Evolutionary conservation across 352 stramenopile genomes (phyloP), one percentile per base, ranked within the genome.

Genomic region (Globisporangium cylindrosporum): DNA sequence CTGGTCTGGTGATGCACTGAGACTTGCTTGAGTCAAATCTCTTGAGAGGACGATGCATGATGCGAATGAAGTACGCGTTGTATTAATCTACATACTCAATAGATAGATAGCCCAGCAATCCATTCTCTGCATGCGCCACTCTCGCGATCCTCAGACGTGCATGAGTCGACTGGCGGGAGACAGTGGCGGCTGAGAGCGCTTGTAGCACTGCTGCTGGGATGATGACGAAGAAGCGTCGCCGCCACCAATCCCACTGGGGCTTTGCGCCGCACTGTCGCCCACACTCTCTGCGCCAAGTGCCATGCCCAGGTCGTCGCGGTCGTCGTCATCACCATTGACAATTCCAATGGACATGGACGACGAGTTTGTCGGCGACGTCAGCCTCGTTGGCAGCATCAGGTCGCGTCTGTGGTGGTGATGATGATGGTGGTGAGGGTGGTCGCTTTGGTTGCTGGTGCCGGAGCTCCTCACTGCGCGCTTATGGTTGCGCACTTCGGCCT

Each of bases 171-270:
- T 72, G 20, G 69, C 75, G 4, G 82, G 77, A 9, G 82, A 83
- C n/a, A 49, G 2, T 3, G 60, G 74, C 46, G 74, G 77, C 43
- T 79, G 80, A 14, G 77, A 75, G 48, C 82, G 82, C 66, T 90
- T 90, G 77, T 88, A 90, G 69, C 76, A 84, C 22, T 59, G 54
- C 54, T 59, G 76, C 12, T 72, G 76, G 38, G 38, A 46, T 18
- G 38, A 46, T 6, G 38, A 46, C 3, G 10, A 46, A 3, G 76
- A 24, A 48, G 74, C 67, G 51, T 61, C 48, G n/a, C 32, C 72
- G 12, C 48, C 29, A 24, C 9, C 22, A 60, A 66, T 25, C 62
- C 27, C 32, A 15, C 69, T 78, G 8, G 73, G 71, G 62, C 78
- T 81, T 32, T 76, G 72, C n/a, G 69, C 67, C 24, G 71, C 64